Evolutionary conservation across 2,329 filamentous ascomycete genomes (phyloP), one percentile per base, ranked within the genome.

Genomic region (Verticillium longisporum): DNA sequence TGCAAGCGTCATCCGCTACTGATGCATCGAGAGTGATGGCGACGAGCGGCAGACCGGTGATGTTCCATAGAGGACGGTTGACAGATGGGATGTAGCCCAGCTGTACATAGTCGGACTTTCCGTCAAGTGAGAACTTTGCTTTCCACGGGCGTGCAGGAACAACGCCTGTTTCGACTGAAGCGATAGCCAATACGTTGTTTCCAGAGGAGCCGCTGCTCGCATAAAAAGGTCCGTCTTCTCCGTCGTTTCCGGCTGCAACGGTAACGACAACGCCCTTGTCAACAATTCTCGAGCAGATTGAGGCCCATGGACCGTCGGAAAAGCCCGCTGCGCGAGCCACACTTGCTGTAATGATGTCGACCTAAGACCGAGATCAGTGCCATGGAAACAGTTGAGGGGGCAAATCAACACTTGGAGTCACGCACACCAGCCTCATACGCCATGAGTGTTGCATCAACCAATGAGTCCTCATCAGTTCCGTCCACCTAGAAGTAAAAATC

Each of bases 191-290:
- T 4, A 82, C 80, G 36, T 70, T 72, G 61, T 77, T 77, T 60
- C 80, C 82, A 61, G 78, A 75, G 21, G 80, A 77, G 0, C 81
- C 80, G 15, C 77, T 77, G 61, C 75, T 77, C 38, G 81, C 74
- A 63, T 78, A 83, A 66, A 84, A 83, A 61, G 82, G 66, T 37
- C 80, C 82, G 4, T 66, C 38, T 0, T 66, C 67, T 5, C 82
- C 82, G 11, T 74, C 71, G 62, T 86, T 84, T 5, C 83, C 82
- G 6, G 80, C 81, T 15, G 82, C 77, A 10, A 84, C 69, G 32
- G 79, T 78, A 67, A 80, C 83, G 1, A 80, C 77, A 2, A 85
- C 79, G 56, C 83, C 83, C 41, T 78, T 73, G 10, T 78, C 79
- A 15, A 83, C 80, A 38, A 86, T 84, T 4, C 80, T 76, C 14